These are phyloP conservation scores for Chiua sp. DNA, from an alignment of 1,284 basidiomycete species.

Conservation along the genomic window DNA sequence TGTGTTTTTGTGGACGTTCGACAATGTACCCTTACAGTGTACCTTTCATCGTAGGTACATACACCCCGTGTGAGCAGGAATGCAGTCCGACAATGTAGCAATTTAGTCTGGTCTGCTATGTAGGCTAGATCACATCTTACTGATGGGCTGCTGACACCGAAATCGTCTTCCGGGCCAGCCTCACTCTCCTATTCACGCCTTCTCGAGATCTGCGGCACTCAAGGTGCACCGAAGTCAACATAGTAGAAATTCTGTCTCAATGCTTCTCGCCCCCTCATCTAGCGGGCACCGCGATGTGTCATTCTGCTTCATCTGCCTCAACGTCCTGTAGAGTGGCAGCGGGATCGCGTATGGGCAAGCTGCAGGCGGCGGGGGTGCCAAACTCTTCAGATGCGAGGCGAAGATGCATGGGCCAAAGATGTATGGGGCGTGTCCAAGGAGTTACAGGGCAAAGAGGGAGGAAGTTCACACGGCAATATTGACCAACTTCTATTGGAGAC, in stretches of 20 bases:
- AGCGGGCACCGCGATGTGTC: too few species aligned
- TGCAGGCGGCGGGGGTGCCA: too few species aligned
- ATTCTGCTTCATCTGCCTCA: too few species aligned
- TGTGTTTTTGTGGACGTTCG: conserved; percentile 1
- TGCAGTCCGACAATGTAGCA: conserved; percentile 1
- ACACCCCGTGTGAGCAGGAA: conserved; percentile 3
- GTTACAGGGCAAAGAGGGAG: too few species aligned
- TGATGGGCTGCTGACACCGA: conserved; percentile 20
- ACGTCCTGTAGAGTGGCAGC: too few species aligned
- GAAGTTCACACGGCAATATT: too few species aligned
- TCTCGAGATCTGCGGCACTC: conserved; percentile 53
- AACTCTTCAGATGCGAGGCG: too few species aligned
- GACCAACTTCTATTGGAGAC: too few species aligned
- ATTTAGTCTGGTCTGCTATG: conserved; percentile 21
- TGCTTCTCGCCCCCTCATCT: too few species aligned
- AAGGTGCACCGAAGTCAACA: conserved; percentile 76
- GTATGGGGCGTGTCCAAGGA: too few species aligned
- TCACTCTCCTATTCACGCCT: conserved; percentile 2
- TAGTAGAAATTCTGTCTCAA: conserved; percentile 72
- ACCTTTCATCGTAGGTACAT: conserved; percentile 17
- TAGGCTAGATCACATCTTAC: conserved; percentile 7
- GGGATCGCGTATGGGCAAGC: too few species aligned
- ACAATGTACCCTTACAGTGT: conserved; percentile 1
- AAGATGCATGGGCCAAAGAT: too few species aligned
- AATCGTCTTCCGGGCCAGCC: conserved; percentile 23